Evolutionary conservation across 2,329 filamentous ascomycete genomes (phyloP).

Genomic region (Arthrocladium fulminans): DNA sequence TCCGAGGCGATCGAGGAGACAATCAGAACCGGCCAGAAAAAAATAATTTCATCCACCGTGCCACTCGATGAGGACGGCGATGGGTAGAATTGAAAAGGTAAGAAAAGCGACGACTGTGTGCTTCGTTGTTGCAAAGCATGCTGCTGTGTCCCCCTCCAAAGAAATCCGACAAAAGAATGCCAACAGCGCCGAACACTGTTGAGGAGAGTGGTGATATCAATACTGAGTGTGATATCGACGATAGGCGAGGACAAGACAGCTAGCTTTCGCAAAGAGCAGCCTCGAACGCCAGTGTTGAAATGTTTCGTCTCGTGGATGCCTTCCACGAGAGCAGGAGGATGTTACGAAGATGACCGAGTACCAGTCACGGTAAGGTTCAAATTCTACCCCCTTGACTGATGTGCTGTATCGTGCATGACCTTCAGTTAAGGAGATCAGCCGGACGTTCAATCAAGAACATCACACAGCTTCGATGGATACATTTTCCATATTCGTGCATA

Average conservation of each 20-base stretch:
- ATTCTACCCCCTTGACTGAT: slow-evolving; percentile 11
- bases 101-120: slow-evolving; percentile 2
- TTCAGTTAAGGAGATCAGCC: slow-evolving; percentile 1
- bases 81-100: background rate
- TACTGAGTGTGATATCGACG: slow-evolving; percentile 5
- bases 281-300: background rate
- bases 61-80: background rate
- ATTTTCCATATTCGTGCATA: slow-evolving; percentile 1
- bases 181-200: slow-evolving; percentile 6
- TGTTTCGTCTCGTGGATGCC: slow-evolving; percentile 7
- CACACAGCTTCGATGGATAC: slow-evolving; percentile 9
- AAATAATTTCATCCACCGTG: background rate
- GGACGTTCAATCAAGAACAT: slow-evolving; percentile 2
- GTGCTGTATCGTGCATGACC: slow-evolving; percentile 3
- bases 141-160: slow-evolving; percentile 1
- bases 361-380: slow-evolving; percentile 8
- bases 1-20: slow-evolving; percentile 7
- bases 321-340: slow-evolving; percentile 10
- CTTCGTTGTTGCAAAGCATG: background rate
- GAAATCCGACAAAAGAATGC: background rate
- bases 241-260: background rate
- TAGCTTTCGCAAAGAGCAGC: background rate
- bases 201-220: slow-evolving; percentile 6
- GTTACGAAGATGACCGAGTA: slow-evolving; percentile 6
- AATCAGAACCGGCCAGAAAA: slow-evolving; percentile 10